Percentiles rank a stretch among this genome's conserved stretches.
These are phyloP conservation scores for Pseudocercospora crystallina DNA, from an alignment of 2,329 filamentous ascomycete species.

Conservation along the genomic window DNA sequence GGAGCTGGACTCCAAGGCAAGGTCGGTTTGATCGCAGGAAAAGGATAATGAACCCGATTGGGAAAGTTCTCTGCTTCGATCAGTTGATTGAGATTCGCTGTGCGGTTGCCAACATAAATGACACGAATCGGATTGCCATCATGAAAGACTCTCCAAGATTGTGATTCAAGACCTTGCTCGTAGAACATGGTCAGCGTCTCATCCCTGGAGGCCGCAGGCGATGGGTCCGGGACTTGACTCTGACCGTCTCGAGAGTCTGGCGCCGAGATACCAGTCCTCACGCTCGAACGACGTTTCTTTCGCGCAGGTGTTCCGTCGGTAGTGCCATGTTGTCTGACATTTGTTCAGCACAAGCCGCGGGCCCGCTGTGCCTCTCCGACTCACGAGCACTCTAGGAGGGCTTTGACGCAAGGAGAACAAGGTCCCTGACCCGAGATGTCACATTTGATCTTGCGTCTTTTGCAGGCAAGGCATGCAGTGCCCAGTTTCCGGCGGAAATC, in stretches of 20 bases:
- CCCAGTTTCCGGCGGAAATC: conserved; percentile 12
- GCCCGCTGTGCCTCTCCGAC: neutral
- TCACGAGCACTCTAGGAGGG: conserved; percentile 3
- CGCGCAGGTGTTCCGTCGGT: too few species aligned
- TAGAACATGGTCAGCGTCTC: conserved; percentile 13
- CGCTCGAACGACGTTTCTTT: too few species aligned
- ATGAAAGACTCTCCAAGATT: conserved; percentile 10
- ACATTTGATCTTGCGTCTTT: conserved; percentile 12
- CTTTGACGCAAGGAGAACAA: conserved; percentile 7
- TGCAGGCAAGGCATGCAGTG: conserved; percentile 12
- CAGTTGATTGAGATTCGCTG: conserved; percentile 12
- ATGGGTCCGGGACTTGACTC: neutral
- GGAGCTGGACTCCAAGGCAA: conserved; percentile 10
- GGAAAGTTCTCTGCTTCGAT: conserved; percentile 1
- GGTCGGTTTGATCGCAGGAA: conserved; percentile 12
- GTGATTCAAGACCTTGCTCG: conserved; percentile 9
- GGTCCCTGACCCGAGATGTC: conserved; percentile 6
- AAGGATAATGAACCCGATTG: conserved; percentile 11
- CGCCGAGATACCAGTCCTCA: too few species aligned
- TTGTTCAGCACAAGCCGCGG: too few species aligned
- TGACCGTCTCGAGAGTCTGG: neutral
- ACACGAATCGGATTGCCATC: conserved; percentile 9
- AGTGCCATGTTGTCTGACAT: too few species aligned
- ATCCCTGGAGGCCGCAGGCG: conserved; percentile 1
- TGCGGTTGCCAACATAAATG: conserved; percentile 9